A percentile compares a stretch with the other conserved stretches of the same genome.
These are phyloP conservation scores for Lignosus rhinocerotis DNA, from an alignment of 1,284 basidiomycete species.

Conservation along the genomic window DNA sequence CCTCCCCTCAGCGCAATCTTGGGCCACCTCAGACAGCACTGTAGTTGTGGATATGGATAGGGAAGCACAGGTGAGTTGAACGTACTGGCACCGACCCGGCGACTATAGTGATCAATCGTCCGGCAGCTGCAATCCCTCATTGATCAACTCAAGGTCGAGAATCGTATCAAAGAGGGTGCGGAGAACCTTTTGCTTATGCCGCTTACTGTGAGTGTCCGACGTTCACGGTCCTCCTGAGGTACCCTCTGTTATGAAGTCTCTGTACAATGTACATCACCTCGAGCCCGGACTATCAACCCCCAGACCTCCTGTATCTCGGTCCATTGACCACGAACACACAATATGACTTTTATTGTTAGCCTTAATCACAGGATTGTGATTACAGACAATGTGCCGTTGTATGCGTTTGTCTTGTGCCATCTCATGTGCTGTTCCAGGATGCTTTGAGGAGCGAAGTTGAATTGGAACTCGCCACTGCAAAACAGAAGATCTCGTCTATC, in stretches of 20 bases:
- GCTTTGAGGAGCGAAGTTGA: slow-evolving; percentile 71
- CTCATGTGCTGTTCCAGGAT: slow-evolving; percentile 44
- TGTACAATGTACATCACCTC: no score
- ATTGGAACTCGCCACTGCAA: slow-evolving; percentile 74
- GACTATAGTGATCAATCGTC: not conserved
- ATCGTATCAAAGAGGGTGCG: slow-evolving; percentile 82
- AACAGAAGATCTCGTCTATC: slow-evolving; percentile 69
- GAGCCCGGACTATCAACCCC: not conserved
- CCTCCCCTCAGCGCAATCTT: not conserved
- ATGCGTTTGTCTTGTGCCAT: not conserved
- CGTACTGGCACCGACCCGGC: not conserved
- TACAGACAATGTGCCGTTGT: not conserved
- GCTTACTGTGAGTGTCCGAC: slow-evolving; percentile 49
- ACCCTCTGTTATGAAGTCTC: slow-evolving; percentile 1
- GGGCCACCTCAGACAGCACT: slow-evolving; percentile 7
- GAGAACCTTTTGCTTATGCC: slow-evolving; percentile 77
- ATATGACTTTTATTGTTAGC: not conserved
- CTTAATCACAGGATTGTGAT: not conserved
- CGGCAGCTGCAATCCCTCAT: slow-evolving; percentile 67
- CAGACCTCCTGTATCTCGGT: not conserved
- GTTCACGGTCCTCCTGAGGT: not conserved
- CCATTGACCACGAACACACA: not conserved
- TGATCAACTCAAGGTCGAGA: slow-evolving; percentile 67
- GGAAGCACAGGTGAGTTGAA: slow-evolving; percentile 13
- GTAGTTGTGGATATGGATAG: slow-evolving; percentile 5